These are phyloP conservation scores for Trichoderma cornu-damae DNA, from an alignment of 2,329 filamentous ascomycete genomes.

Conservation along the genomic window DNA sequence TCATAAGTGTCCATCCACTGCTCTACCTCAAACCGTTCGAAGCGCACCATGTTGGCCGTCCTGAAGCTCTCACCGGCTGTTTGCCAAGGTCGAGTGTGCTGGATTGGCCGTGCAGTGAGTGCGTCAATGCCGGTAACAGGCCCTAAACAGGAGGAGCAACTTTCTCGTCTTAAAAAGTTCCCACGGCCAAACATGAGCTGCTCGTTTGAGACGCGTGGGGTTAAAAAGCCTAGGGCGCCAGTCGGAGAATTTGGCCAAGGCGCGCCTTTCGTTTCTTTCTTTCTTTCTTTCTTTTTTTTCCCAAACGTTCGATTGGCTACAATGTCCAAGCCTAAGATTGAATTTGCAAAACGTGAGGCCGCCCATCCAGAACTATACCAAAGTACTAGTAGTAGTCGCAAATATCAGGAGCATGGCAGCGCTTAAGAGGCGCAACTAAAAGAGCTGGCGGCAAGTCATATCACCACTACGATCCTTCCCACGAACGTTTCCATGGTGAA, in stretches of 20 bases:
- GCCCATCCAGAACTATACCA: no score
- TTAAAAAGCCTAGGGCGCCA: background rate
- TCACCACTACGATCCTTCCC: no score
- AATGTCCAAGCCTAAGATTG: no score
- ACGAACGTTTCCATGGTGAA: no score
- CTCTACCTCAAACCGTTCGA: slow-evolving; percentile 65
- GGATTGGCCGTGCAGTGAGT: background rate
- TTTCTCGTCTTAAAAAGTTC: background rate
- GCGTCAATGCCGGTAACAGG: no score
- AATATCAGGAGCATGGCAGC: background rate
- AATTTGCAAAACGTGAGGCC: no score
- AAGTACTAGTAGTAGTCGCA: background rate
- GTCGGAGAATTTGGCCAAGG: background rate
- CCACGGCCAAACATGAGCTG: background rate
- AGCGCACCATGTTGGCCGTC: slow-evolving; percentile 46
- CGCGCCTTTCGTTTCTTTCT: slow-evolving; percentile 6
- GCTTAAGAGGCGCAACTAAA: background rate
- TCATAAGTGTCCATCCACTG: slow-evolving; percentile 62
- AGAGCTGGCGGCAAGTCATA: background rate
- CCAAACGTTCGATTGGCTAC: background rate
- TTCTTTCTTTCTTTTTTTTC: no score
- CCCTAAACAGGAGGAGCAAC: background rate
- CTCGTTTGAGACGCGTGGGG: background rate
- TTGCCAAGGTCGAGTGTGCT: background rate
- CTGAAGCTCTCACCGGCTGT: background rate